phyloP scores from a whole-genome alignment of 805 yeast genomes.

The Novakomyces olei region DNA sequence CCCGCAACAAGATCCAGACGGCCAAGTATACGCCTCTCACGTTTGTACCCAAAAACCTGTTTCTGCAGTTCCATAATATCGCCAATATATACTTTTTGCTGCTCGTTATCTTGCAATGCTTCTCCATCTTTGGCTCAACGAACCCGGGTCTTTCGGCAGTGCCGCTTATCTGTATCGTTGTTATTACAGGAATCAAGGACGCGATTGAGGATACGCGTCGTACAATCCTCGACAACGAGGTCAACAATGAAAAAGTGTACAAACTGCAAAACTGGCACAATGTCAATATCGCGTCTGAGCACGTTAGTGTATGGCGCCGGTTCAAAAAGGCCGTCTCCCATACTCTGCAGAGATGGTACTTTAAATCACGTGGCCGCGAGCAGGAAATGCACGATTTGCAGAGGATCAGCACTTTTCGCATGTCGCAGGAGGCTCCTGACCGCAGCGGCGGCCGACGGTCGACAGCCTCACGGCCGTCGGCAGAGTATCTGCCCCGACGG shows the following conservation, averaged over 20 bases:
- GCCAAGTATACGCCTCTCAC: conserved; percentile 84
- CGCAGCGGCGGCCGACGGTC: too few relatives aligned
- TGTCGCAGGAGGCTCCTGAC: too few relatives aligned
- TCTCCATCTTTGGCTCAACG: conserved; percentile 51
- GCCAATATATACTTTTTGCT: conserved; percentile 77
- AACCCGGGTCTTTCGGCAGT: conserved; percentile 57
- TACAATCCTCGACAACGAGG: conserved; percentile 37
- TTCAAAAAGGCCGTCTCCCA: conserved; percentile 31
- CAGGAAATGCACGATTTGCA: too few relatives aligned
- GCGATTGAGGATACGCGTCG: conserved; percentile 59
- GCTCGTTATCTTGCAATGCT: conserved; percentile 44
- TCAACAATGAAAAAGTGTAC: conserved; percentile 45
- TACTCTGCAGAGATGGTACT: too few relatives aligned
- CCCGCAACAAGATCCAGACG: conserved; percentile 82
- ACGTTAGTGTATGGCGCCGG: conserved; percentile 41
- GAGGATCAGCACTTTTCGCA: too few relatives aligned
- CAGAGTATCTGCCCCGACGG: too few relatives aligned
- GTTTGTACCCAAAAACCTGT: conserved; percentile 67
- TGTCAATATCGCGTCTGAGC: conserved; percentile 32
- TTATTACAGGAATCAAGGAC: conserved; percentile 52
- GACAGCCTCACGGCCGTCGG: too few relatives aligned
- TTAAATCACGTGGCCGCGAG: too few relatives aligned
- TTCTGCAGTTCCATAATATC: conserved; percentile 61
- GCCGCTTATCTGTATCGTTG: conserved; percentile 59
- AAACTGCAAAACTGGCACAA: conserved; percentile 31